These are phyloP conservation scores for Torulaspora indica DNA, from an alignment of 805 yeast genomes.

Conservation along the genomic window DNA sequence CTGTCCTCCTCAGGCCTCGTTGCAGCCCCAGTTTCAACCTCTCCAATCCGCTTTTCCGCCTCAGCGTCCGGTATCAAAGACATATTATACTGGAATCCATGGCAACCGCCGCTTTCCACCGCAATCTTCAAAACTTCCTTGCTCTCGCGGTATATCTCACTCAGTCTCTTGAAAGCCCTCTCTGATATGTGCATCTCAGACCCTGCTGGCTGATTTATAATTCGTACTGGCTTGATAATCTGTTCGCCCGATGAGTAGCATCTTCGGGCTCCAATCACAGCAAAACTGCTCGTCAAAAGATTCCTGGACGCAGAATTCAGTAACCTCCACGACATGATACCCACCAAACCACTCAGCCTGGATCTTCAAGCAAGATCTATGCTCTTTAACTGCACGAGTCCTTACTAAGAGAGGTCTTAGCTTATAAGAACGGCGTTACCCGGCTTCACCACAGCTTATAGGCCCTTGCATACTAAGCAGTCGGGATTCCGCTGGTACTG, in stretches of 20 bases:
- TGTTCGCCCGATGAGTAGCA: constrained; percentile 8
- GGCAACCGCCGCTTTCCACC: constrained; percentile 97
- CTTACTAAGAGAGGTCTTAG: neutral
- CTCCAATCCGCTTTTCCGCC: constrained; percentile 27
- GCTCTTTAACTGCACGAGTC: neutral
- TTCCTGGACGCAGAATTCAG: neutral
- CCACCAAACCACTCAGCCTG: neutral
- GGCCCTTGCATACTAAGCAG: constrained; percentile 74
- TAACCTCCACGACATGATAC: constrained; percentile 4
- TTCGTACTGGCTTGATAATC: constrained; percentile 20
- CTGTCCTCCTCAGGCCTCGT: constrained; percentile 8
- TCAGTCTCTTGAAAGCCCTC: constrained; percentile 29
- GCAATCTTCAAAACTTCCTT: constrained; percentile 55
- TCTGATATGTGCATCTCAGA: constrained; percentile 25
- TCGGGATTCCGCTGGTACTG: constrained; percentile 52
- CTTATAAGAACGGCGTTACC: neutral
- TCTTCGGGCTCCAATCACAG: neutral
- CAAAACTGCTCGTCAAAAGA: neutral
- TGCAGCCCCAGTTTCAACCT: constrained; percentile 1
- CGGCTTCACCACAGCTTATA: constrained; percentile 6
- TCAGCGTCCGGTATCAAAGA: constrained; percentile 48
- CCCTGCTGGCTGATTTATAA: constrained; percentile 22
- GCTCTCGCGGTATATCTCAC: constrained; percentile 24
- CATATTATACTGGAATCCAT: constrained; percentile 89
- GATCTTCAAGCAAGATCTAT: neutral